Base-by-base conservation (phyloP, 192 early-diverging fungal genomes). In the Rhizoclosmatium globosum region DNA sequence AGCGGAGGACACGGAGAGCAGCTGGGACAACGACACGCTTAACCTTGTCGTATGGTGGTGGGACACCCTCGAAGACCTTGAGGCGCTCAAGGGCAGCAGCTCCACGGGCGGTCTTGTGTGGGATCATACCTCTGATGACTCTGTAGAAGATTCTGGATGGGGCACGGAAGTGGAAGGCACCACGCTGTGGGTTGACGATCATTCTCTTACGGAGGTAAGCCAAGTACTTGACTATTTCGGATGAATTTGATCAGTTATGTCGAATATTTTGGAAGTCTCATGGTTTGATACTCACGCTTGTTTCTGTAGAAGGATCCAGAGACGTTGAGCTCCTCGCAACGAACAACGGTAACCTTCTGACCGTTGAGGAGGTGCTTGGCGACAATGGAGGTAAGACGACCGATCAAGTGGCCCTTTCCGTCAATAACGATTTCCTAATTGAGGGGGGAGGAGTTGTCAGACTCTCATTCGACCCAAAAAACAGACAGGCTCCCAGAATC, bases 21-120 rank as follows among this genome's bases (percentile, higher is more conserved):
- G 90, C 90, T 86, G 98, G 98, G 68, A 98, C 92, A 78, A 99
- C 98, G 88, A 98, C 91, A 86, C 96, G 95, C 94, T 99, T 98
- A 83, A 91, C 85, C 87, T 92, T 94, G 91, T 98, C 97, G 82
- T 97, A 99, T 47, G 96, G 96, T 82, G 98, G 91, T 71, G 98
- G 97, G 74, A 98, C 92, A 89, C 96, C 98, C 88, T 99, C 98
- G 76, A 99, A 99, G 86, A 98, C 94, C 95, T 98, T 98, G 87
- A 99, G 88, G 87, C 97, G 94, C 81, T 95, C 95, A 73, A 99
- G 90, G 82, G 98, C 97, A 60, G 94, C 95, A 79, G 95, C 94
- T 90, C 98, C 98, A 82, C 98, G 97, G 65, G 96, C 87, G 78
- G 97, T 97, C 94, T 98, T 99, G 95, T 99, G 98, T 74, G 98